Evolutionary conservation across 208 protist species (phyloP).

Genomic region (Spongospora subterranea): DNA sequence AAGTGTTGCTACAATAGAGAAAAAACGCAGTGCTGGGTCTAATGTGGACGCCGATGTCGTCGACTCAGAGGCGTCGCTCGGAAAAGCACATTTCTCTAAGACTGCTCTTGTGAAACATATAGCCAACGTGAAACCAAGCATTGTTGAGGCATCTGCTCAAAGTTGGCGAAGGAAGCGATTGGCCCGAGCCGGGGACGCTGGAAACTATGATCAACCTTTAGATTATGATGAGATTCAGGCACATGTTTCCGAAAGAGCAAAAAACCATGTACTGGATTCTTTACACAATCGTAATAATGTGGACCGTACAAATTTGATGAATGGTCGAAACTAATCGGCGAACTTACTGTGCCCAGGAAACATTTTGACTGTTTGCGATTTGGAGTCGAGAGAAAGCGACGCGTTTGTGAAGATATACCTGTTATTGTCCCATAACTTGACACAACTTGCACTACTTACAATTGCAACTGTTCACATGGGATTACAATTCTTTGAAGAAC

Average conservation of each 20-base stretch:
- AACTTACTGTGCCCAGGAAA: neutral
- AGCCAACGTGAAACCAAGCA: neutral
- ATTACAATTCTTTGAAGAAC: neutral
- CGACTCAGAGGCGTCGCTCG: neutral
- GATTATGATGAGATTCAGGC: constrained; percentile 37
- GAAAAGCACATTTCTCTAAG: neutral
- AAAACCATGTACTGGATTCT: neutral
- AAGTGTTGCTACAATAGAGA: neutral
- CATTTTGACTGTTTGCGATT: constrained; percentile 36
- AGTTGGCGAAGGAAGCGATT: constrained; percentile 25
- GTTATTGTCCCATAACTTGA: neutral
- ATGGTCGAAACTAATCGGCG: neutral
- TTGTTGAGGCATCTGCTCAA: neutral
- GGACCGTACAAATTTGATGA: neutral
- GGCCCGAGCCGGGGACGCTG: neutral
- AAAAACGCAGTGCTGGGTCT: neutral
- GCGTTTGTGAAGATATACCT: neutral
- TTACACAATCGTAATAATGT: neutral
- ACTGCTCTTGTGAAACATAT: neutral
- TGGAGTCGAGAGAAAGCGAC: neutral
- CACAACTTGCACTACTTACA: neutral
- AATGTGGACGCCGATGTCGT: neutral
- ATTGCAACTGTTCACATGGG: constrained; percentile 28
- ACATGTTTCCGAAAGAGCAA: constrained; percentile 31
- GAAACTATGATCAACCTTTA: constrained; percentile 37